These are phyloP conservation scores for Meyerozyma smithsonii DNA, from an alignment of 1,139 yeast genomes.

Conservation along the genomic window DNA sequence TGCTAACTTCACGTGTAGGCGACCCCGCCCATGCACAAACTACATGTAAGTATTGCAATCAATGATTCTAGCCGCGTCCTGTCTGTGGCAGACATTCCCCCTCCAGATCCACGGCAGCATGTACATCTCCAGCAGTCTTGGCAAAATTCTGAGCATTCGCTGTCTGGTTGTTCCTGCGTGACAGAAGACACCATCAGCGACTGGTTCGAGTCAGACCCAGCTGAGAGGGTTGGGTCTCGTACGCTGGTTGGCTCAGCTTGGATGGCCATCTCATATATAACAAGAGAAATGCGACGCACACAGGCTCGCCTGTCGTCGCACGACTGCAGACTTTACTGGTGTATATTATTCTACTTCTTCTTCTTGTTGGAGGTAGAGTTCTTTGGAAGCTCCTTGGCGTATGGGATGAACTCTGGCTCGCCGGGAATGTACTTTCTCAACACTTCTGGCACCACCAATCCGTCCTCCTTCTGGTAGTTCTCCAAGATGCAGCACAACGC, in stretches of 20 bases:
- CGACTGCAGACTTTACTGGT: not conserved
- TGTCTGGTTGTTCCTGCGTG: not conserved
- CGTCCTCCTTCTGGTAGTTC: slow-evolving; percentile 96
- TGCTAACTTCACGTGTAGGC: no score
- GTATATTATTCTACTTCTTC: slow-evolving; percentile 22
- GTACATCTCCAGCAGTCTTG: not conserved
- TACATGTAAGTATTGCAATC: not conserved
- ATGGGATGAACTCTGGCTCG: slow-evolving; percentile 95
- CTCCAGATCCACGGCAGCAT: not conserved
- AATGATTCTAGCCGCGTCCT: not conserved
- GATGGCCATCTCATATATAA: no score
- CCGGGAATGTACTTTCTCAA: slow-evolving; percentile 96
- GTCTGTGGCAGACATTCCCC: not conserved
- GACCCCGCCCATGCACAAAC: no score
- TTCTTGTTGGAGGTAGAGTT: slow-evolving; percentile 83
- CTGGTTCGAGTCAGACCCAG: no score
- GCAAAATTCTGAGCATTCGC: not conserved
- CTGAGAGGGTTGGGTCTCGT: no score
- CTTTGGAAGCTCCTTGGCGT: slow-evolving; percentile 86
- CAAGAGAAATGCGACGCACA: no score
- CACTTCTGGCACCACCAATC: slow-evolving; percentile 89
- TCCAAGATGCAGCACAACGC: slow-evolving; percentile 95
- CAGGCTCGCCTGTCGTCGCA: not conserved
- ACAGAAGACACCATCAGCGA: no score
- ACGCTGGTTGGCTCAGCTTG: not conserved